Conservation (phyloP, 208 protist species). For the Acanthamoeba sp. region DNA sequence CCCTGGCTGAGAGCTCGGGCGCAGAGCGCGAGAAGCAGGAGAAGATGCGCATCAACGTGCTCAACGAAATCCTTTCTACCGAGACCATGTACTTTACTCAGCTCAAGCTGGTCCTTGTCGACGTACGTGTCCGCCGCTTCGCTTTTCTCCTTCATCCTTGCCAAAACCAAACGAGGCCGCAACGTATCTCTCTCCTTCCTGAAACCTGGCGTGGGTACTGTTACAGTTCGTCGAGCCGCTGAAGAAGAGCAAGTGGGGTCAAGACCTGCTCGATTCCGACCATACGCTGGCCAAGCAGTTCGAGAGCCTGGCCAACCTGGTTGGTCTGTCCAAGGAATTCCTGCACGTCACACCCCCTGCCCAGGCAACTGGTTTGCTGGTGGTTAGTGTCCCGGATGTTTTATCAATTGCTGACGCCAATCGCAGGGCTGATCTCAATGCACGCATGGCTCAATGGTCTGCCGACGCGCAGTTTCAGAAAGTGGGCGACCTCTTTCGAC, state of each 20-base stretch:
- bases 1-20: neutral
- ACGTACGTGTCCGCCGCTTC: neutral
- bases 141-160: no score
- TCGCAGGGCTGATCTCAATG: neutral
- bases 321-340: neutral
- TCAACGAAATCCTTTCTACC: neutral
- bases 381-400: no score
- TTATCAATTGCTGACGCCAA: neutral
- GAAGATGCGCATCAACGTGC: conserved; percentile 12
- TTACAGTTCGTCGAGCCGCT: neutral
- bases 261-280: neutral
- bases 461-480: neutral
- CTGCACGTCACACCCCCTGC: no score
- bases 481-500: neutral
- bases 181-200: no score
- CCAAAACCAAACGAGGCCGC: no score
- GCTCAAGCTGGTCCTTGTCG: neutral
- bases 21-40: neutral
- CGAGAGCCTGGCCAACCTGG: neutral
- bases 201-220: neutral
- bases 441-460: neutral
- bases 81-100: neutral
- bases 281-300: neutral
- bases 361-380: no score
- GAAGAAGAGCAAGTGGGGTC: neutral